Conservation (phyloP, 2,329 filamentous ascomycete genomes). For the Onygenales sp. region DNA sequence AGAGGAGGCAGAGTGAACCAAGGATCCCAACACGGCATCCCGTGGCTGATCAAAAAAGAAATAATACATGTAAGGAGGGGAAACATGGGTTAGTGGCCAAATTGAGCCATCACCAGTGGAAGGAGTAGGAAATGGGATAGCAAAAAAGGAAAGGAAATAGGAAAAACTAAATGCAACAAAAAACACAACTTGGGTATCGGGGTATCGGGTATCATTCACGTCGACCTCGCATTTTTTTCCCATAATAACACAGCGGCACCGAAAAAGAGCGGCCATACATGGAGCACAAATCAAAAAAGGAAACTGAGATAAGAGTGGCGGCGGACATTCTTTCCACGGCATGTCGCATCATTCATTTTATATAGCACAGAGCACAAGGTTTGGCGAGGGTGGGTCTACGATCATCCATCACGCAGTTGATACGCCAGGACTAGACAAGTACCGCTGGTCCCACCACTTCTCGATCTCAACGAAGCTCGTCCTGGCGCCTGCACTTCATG, state of each 20-base stretch:
- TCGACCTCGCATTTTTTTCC: slow-evolving; percentile 12
- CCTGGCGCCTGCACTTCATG: slow-evolving; percentile 26
- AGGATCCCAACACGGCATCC: no score
- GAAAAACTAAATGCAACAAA: background rate
- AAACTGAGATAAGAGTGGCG: background rate
- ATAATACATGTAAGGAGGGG: background rate
- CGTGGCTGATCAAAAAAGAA: background rate
- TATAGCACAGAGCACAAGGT: background rate
- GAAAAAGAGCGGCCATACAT: slow-evolving; percentile 2
- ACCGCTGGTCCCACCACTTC: slow-evolving; percentile 32
- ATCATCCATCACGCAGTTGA: slow-evolving; percentile 8
- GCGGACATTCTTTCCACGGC: background rate
- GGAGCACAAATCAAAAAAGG: background rate
- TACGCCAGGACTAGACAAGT: slow-evolving; percentile 20
- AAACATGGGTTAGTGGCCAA: background rate
- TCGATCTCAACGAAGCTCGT: slow-evolving; percentile 29
- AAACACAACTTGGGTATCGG: slow-evolving; percentile 11
- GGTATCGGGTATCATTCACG: slow-evolving; percentile 16
- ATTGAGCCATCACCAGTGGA: background rate
- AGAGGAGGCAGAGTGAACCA: no score
- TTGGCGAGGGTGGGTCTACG: background rate
- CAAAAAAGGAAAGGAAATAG: background rate
- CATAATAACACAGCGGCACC: slow-evolving; percentile 1
- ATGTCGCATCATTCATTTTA: slow-evolving; percentile 2
- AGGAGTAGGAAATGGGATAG: background rate